Evolutionary conservation across 768 basidiomycete species (phyloP), one percentile per base, ranked within the genome.

Genomic region (Pisolithus albus): DNA sequence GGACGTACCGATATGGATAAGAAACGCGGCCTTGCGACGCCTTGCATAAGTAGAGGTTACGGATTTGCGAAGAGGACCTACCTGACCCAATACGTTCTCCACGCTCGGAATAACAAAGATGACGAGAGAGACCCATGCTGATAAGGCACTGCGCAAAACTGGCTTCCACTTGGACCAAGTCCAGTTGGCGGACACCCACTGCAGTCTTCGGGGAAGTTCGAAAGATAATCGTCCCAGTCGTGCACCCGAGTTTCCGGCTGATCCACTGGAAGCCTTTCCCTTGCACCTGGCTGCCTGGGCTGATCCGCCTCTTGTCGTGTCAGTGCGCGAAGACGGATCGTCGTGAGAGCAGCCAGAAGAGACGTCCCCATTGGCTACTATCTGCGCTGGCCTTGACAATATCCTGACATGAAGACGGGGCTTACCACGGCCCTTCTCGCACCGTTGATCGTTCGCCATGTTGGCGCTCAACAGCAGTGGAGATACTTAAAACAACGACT

Each of bases 101-200:
- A 79, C 72, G 1, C 47, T 52, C 0, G 79, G 78, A 40, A 85
- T 79, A 15, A 84, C 64, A 61, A 88, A 80, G 4, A 88, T 60
- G 9, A 87, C 60, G 0, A 76, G 62, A 18, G 80, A 70, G 1
- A 84, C 56, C 84, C 84, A 89, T 16, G 76, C 84, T 1, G 79
- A 71, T 38, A 83, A 47, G 11, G 83, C 77, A 55, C 79, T 79
- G 49, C 87, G 79, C 37, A 88, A 68, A 9, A 75, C 78, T 3
- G 83, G 81, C 64, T 84, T 84, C 57, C 82, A 52, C 58, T 79
- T 82, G 16, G 77, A 66, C 76, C 78, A 82, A 0, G 68, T 78
- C 64, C 70, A 76, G 52, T 83, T 86, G 15, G 65, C 69, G 2
- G 74, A 70, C 19, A 86, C 76, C 86, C 86, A 88, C 30, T 65